These are phyloP conservation scores for Leptosphaerulina australis DNA, from an alignment of 2,329 filamentous ascomycete species.

Conservation along the genomic window DNA sequence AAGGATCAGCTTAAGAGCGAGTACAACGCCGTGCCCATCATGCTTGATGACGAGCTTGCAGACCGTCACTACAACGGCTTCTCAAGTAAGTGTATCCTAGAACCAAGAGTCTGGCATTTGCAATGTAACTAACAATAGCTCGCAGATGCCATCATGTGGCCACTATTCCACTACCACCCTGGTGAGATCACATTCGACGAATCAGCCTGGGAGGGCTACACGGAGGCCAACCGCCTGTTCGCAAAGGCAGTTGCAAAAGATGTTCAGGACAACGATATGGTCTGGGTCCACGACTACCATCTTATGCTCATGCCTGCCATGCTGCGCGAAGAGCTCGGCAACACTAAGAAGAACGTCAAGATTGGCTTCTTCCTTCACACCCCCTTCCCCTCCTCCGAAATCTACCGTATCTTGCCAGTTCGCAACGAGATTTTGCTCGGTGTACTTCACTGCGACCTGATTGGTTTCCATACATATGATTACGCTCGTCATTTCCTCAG, in stretches of 20 bases:
- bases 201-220: constrained; percentile 89
- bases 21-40: constrained; percentile 88
- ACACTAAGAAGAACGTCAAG: constrained; percentile 86
- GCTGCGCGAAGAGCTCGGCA: constrained; percentile 86
- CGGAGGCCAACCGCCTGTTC: constrained; percentile 90
- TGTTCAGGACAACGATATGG: constrained; percentile 88
- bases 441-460: constrained; percentile 89
- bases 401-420: constrained; percentile 93
- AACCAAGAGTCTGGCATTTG: neutral
- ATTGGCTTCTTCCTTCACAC: constrained; percentile 99
- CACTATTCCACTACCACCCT: constrained; percentile 97
- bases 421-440: constrained; percentile 86
- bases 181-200: constrained; percentile 99
- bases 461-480: constrained; percentile 98
- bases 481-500: constrained; percentile 98
- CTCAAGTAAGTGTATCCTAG: constrained; percentile 69
- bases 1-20: constrained; percentile 81
- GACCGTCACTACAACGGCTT: constrained; percentile 98
- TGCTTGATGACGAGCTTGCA: constrained; percentile 89
- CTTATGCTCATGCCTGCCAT: constrained; percentile 95
- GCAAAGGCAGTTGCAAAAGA: constrained; percentile 85
- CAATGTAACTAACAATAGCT: constrained; percentile 16
- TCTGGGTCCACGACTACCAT: constrained; percentile 99
- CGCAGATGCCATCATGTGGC: constrained; percentile 91
- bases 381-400: constrained; percentile 94